A percentile compares a stretch with the other conserved stretches of the same genome.
phyloP scores from a whole-genome alignment of 768 basidiomycete species.

The Lactifluus piperatus region DNA sequence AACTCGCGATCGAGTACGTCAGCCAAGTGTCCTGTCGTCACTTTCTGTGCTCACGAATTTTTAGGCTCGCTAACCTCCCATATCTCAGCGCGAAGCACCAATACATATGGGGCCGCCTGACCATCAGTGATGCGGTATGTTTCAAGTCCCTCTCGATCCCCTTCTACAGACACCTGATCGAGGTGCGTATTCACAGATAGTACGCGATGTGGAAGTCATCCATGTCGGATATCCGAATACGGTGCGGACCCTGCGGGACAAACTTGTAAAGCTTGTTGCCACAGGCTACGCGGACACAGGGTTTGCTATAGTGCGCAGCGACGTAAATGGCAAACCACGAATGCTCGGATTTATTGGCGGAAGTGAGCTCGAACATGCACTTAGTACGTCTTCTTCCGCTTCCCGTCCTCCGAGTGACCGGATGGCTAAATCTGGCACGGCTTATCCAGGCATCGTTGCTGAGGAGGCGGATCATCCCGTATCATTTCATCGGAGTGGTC shows the following conservation, averaged over 20 bases:
- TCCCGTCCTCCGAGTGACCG: background rate
- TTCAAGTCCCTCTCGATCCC: background rate
- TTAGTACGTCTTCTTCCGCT: constrained; percentile 43
- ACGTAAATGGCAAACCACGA: constrained; percentile 39
- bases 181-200: constrained; percentile 39
- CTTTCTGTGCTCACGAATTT: background rate
- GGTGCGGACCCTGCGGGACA: constrained; percentile 62
- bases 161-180: background rate
- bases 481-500: constrained; percentile 46
- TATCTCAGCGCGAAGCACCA: constrained; percentile 89
- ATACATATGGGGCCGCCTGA: constrained; percentile 74
- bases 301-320: constrained; percentile 72
- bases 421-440: background rate
- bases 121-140: constrained; percentile 71
- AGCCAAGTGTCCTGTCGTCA: background rate
- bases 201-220: constrained; percentile 61
- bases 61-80: constrained; percentile 72
- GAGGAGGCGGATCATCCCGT: constrained; percentile 61
- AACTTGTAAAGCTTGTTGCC: constrained; percentile 49
- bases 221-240: constrained; percentile 67
- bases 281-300: constrained; percentile 69
- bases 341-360: constrained; percentile 88
- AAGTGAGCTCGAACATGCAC: constrained; percentile 89
- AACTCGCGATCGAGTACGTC: constrained; percentile 80
- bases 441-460: constrained; percentile 53